A percentile compares a stretch with the other conserved stretches of the same genome.
phyloP scores from a whole-genome alignment of 257 asterid species.

The Primulina eburnea region DNA sequence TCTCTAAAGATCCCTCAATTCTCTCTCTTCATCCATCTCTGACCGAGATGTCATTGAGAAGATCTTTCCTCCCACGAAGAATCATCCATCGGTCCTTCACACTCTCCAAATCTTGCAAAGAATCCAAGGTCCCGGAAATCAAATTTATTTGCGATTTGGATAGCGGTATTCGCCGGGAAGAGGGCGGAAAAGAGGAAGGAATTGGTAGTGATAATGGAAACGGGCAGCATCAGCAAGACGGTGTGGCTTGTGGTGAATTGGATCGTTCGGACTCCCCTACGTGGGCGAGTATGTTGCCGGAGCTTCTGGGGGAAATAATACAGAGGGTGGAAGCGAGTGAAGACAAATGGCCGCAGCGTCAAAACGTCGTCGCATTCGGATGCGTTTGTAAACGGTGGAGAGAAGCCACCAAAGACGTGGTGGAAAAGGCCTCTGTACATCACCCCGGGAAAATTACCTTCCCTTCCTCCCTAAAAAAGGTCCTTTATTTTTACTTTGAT shows the following conservation, averaged over 20 bases:
- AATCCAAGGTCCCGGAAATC: conserved; percentile 33
- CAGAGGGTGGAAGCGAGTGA: conserved; percentile 70
- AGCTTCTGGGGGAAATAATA: conserved; percentile 70
- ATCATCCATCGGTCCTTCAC: conserved; percentile 57
- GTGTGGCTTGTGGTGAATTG: conserved; percentile 28
- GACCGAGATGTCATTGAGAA: conserved; percentile 53
- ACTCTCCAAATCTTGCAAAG: conserved; percentile 53
- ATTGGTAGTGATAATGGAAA: conserved; percentile 13
- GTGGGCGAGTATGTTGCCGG: conserved; percentile 88
- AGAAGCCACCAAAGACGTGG: conserved; percentile 67
- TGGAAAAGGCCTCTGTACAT: conserved; percentile 40
- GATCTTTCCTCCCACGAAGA: conserved; percentile 69
- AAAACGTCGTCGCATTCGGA: conserved; percentile 78
- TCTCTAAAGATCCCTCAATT: conserved; percentile 25
- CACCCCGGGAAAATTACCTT: conserved; percentile 71
- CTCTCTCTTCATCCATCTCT: conserved; percentile 8
- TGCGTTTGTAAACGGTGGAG: conserved; percentile 96
- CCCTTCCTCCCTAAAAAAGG: conserved; percentile 92
- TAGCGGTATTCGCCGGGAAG: conserved; percentile 9
- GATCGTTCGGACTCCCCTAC: conserved; percentile 30
- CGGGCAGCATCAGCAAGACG: conserved; percentile 24
- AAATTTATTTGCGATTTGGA: conserved; percentile 1
- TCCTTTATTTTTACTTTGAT: conserved; percentile 10
- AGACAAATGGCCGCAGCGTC: conserved; percentile 81
- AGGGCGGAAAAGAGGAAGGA: conserved; percentile 19